phyloP scores from a whole-genome alignment of 2,329 filamentous ascomycete genomes.

The Aspergillus sp. region DNA sequence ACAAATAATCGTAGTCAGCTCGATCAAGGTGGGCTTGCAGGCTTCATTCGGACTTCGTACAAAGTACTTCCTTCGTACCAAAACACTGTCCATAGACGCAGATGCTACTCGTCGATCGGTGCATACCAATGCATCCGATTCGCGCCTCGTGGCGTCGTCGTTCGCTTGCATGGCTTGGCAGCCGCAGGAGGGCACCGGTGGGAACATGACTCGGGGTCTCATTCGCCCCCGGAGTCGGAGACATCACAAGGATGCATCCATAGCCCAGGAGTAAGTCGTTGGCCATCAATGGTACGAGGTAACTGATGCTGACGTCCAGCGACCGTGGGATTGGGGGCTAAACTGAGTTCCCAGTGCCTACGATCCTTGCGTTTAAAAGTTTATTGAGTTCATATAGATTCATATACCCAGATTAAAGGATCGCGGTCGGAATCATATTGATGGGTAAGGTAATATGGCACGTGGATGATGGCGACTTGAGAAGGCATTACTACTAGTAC shows the following conservation, averaged over 20 bases:
- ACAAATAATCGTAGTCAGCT: not conserved
- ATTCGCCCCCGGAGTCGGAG: not conserved
- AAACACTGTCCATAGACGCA: not conserved
- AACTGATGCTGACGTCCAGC: not conserved
- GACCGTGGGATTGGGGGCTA: not conserved
- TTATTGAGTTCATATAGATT: not conserved
- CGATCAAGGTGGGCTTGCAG: not conserved
- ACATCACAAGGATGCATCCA: not conserved
- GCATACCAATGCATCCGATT: conserved; percentile 18
- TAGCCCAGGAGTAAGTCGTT: too few species aligned
- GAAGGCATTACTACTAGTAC: too few species aligned
- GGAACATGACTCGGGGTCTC: conserved; percentile 6
- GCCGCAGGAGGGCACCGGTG: conserved; percentile 7
- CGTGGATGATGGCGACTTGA: not conserved
- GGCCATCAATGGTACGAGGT: not conserved
- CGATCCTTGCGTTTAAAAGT: not conserved
- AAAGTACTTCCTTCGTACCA: not conserved
- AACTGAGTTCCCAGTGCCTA: not conserved
- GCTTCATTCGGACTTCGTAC: not conserved
- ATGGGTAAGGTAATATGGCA: not conserved
- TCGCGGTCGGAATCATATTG: not conserved
- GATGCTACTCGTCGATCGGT: conserved; percentile 21
- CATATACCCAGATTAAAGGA: not conserved
- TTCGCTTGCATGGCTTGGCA: conserved; percentile 15
- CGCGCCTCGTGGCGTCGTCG: conserved; percentile 23